Evolutionary conservation across 257 asterid genomes (phyloP).

Genomic region (Solanum bulbocastanum): DNA sequence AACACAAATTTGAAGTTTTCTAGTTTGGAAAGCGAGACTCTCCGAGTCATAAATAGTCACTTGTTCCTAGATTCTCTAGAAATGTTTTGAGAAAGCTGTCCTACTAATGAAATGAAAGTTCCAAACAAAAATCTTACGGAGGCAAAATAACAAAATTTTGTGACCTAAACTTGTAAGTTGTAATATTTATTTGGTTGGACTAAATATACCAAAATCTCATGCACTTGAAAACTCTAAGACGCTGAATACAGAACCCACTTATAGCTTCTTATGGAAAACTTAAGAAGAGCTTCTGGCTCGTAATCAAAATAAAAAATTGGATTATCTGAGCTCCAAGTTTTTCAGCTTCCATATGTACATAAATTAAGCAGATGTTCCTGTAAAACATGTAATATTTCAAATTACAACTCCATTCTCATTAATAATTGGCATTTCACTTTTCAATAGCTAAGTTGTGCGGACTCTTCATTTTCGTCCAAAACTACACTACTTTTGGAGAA

Average conservation of each 20-base stretch:
- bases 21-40: neutral
- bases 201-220: neutral
- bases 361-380: neutral
- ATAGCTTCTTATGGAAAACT: neutral
- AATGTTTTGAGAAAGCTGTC: neutral
- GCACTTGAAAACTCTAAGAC: neutral
- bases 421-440: neutral
- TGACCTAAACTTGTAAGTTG: neutral
- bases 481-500: neutral
- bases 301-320: neutral
- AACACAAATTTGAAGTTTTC: neutral
- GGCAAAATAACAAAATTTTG: neutral
- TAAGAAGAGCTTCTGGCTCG: neutral
- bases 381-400: neutral
- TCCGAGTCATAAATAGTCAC: neutral
- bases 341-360: neutral
- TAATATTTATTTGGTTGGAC: neutral
- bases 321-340: neutral
- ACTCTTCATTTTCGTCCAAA: neutral
- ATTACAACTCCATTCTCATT: neutral
- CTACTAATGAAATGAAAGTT: neutral
- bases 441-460: neutral
- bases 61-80: neutral
- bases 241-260: neutral
- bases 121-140: neutral